These are phyloP conservation scores for Metschnikowia amazonensis DNA, from an alignment of 805 yeast genomes.

Conservation along the genomic window DNA sequence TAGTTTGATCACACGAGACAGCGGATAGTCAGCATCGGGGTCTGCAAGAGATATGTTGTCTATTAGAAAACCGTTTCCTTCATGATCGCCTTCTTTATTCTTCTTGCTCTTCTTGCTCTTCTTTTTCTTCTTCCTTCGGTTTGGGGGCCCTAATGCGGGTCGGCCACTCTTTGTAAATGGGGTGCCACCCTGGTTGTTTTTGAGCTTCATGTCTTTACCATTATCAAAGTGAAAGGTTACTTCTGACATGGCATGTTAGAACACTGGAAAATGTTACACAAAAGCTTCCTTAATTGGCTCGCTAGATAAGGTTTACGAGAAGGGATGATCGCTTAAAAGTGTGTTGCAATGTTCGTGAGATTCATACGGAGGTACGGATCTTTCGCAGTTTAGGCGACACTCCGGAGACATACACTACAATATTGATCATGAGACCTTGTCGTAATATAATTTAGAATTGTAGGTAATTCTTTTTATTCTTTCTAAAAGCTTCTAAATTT, in stretches of 20 bases:
- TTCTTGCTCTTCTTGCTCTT: constrained; percentile 15
- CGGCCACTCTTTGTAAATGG: constrained; percentile 4
- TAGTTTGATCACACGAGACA: constrained; percentile 65
- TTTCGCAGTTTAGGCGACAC: constrained; percentile 4
- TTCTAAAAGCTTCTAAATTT: too few relatives aligned
- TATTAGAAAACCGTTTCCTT: constrained; percentile 6
- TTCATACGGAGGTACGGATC: constrained; percentile 1
- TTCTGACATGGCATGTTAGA: constrained; percentile 2
- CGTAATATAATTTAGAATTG: not conserved
- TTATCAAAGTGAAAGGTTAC: constrained; percentile 19
- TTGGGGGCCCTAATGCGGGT: constrained; percentile 10
- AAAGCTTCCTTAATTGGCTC: not conserved
- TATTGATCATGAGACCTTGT: not conserved
- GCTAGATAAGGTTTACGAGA: not conserved
- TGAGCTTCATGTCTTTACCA: constrained; percentile 36
- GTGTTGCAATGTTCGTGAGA: not conserved
- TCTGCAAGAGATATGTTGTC: constrained; percentile 47
- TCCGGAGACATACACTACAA: not conserved
- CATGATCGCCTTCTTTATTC: constrained; percentile 3
- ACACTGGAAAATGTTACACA: not conserved
- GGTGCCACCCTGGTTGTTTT: constrained; percentile 9
- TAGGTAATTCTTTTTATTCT: not conserved
- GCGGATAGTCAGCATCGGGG: constrained; percentile 64
- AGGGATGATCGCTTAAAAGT: not conserved
- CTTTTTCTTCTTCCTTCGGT: constrained; percentile 34